A percentile compares a stretch with the other conserved stretches of the same genome.
Conservation (phyloP, 805 yeast species). For the Metschnikowia rubicola region DNA sequence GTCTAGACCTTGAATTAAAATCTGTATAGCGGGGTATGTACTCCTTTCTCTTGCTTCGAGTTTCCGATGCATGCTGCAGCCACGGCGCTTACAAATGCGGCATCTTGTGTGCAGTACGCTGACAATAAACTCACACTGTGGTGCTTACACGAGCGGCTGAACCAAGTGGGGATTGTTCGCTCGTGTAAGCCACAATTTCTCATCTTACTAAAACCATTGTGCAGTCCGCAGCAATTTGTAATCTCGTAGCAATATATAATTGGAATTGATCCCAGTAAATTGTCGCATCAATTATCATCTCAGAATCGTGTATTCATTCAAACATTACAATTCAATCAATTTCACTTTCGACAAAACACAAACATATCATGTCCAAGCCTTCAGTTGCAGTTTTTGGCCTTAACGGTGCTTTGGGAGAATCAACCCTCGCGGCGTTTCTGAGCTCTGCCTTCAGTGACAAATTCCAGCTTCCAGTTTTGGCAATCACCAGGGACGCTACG, state of each 20-base stretch:
- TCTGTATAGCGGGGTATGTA: too few relatives aligned
- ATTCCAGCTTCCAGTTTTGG: conserved; percentile 47
- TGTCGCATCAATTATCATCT: background rate
- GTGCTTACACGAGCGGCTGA: background rate
- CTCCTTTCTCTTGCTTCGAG: too few relatives aligned
- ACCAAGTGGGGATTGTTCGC: background rate
- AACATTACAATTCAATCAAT: background rate
- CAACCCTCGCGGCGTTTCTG: conserved; percentile 43
- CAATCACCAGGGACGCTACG: conserved; percentile 44
- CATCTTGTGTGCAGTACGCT: too few relatives aligned
- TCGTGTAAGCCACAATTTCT: background rate
- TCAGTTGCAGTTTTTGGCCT: conserved; percentile 52
- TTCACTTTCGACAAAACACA: background rate
- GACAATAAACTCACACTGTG: too few relatives aligned
- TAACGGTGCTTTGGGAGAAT: conserved; percentile 51
- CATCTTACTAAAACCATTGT: background rate
- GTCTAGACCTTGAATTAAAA: too few relatives aligned
- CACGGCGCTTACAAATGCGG: too few relatives aligned
- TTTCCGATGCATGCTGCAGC: too few relatives aligned
- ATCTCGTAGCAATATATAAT: background rate
- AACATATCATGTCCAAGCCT: conserved; percentile 16
- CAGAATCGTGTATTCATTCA: too few relatives aligned
- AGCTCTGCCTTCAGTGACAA: conserved; percentile 41
- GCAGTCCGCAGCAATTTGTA: conserved; percentile 1
- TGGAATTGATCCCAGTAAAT: background rate